A percentile compares a stretch with the other conserved stretches of the same genome.
phyloP scores from a whole-genome alignment of 2,329 filamentous ascomycete species.

The Diaporthe caulivora region DNA sequence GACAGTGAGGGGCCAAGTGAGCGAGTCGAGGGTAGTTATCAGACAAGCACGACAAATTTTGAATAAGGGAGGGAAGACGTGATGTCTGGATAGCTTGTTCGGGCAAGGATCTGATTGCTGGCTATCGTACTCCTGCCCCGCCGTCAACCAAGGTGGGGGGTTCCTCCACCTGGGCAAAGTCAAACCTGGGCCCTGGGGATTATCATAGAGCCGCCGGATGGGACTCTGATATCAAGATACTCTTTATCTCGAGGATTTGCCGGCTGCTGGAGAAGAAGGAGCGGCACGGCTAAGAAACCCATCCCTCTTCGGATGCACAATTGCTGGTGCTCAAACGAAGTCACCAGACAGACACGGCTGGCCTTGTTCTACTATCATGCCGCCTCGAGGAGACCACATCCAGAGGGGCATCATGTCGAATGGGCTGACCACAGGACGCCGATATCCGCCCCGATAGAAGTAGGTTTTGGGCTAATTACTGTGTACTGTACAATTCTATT shows the following conservation, averaged over 20 bases:
- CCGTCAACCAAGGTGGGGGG: conserved; percentile 21
- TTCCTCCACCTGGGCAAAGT: conserved; percentile 19
- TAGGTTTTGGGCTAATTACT: neutral
- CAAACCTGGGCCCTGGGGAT: conserved; percentile 21
- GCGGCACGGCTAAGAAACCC: neutral
- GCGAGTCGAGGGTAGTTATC: conserved; percentile 7
- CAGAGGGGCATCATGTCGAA: too few species aligned
- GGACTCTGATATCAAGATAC: neutral
- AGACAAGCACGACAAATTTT: conserved; percentile 5
- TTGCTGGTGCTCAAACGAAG: neutral
- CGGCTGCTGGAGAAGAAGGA: neutral
- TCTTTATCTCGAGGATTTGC: conserved; percentile 4
- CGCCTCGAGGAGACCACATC: neutral
- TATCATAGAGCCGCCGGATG: conserved; percentile 21
- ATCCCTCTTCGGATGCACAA: neutral
- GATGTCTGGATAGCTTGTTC: conserved; percentile 20
- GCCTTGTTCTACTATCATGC: neutral
- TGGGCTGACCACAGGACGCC: too few species aligned
- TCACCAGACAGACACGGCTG: neutral
- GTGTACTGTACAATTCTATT: neutral
- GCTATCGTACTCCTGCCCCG: conserved; percentile 25
- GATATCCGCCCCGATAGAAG: neutral
- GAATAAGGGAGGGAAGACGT: conserved; percentile 17
- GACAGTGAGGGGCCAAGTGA: conserved; percentile 9
- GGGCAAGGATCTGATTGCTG: conserved; percentile 21